Percentiles rank a stretch among this genome's conserved stretches.
phyloP scores from a whole-genome alignment of 257 asterid species.

The Solanum medicagineum region DNA sequence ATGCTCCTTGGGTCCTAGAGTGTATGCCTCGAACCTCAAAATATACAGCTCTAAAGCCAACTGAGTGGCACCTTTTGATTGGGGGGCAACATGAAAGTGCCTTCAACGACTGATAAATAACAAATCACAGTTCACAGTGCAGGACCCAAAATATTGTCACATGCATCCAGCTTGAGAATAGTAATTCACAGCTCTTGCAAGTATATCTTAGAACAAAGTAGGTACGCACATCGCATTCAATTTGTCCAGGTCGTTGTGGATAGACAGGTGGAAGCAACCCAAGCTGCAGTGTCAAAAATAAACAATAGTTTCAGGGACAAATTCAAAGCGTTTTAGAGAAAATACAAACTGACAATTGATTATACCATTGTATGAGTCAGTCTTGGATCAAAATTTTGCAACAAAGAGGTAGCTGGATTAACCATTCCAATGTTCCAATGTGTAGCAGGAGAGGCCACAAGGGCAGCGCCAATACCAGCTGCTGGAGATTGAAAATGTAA shows the following conservation, averaged over 20 bases:
- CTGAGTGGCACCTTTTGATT: background rate
- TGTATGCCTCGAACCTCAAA: background rate
- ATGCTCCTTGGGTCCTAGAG: background rate
- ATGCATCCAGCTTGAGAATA: background rate
- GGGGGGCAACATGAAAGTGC: background rate
- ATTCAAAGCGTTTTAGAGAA: background rate
- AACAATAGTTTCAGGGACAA: conserved; percentile 1
- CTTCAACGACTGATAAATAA: background rate
- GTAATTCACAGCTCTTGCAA: background rate
- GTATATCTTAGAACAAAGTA: background rate
- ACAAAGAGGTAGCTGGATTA: conserved; percentile 58
- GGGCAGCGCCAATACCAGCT: conserved; percentile 44
- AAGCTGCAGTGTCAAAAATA: conserved; percentile 50
- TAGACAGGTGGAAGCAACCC: conserved; percentile 48
- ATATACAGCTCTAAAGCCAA: background rate
- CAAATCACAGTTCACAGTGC: background rate
- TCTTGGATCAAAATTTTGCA: conserved; percentile 62
- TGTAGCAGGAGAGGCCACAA: conserved; percentile 58
- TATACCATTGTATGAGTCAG: conserved; percentile 60
- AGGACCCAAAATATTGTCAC: background rate
- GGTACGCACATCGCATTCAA: conserved; percentile 82
- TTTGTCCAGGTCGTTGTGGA: conserved; percentile 91
- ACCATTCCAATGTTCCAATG: conserved; percentile 50
- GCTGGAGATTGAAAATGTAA: conserved; percentile 15
- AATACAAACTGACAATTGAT: background rate